Evolutionary conservation across 2,329 filamentous ascomycete species (phyloP).

Genomic region (Aspergillus puulaauensis): DNA sequence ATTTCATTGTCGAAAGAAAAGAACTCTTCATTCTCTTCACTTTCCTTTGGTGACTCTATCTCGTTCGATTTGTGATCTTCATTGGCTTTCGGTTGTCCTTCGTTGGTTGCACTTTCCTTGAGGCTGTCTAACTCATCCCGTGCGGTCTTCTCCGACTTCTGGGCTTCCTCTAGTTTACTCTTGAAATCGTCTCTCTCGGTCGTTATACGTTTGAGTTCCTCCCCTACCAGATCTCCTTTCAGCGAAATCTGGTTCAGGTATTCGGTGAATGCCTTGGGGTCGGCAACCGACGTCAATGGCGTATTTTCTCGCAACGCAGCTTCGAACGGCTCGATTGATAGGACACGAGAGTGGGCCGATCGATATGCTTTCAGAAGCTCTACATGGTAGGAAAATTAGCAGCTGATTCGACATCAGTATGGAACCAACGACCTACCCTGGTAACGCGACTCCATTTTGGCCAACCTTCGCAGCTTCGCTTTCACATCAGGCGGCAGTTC

Average conservation of each 20-base stretch:
- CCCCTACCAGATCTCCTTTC: constrained; percentile 89
- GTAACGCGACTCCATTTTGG: constrained; percentile 85
- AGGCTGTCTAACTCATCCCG: constrained; percentile 64
- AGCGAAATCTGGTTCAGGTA: constrained; percentile 84
- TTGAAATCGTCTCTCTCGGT: constrained; percentile 78
- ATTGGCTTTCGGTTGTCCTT: constrained; percentile 29
- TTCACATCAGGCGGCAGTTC: constrained; percentile 74
- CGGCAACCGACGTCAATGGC: constrained; percentile 81
- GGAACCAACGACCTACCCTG: constrained; percentile 57
- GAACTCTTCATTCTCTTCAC: constrained; percentile 64
- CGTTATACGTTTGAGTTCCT: constrained; percentile 85
- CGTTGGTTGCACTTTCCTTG: constrained; percentile 40
- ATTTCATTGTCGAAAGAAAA: constrained; percentile 92
- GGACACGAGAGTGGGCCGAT: constrained; percentile 81
- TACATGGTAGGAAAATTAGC: constrained; percentile 32
- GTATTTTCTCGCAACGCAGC: constrained; percentile 88
- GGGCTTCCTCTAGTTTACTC: constrained; percentile 69
- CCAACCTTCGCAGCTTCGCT: constrained; percentile 76
- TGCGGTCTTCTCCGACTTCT: constrained; percentile 62
- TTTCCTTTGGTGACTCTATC: background rate
- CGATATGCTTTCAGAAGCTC: constrained; percentile 90
- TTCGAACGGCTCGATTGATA: constrained; percentile 91
- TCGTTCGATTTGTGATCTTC: constrained; percentile 1
- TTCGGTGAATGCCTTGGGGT: constrained; percentile 80
- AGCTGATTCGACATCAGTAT: too few species aligned